Evolutionary conservation across 1,139 yeast species (phyloP), one percentile per base, ranked within the genome.

Genomic region (Debaryomyces nepalensis): DNA sequence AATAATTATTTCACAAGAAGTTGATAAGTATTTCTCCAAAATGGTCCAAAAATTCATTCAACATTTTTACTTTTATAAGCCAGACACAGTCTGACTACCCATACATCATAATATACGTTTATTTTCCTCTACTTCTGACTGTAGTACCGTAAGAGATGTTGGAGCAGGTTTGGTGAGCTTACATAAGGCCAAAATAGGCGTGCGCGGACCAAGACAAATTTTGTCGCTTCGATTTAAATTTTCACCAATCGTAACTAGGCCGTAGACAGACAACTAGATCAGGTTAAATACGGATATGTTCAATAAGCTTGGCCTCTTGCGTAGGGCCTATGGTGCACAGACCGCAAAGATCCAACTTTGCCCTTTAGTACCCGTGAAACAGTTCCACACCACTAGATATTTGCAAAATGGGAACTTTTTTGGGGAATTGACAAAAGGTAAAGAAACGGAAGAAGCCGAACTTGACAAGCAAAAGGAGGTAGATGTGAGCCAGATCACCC

Each of bases 401-500:
- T 47, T 59, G 24, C 45, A 41, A 31, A 52, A 47, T 40, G 49
- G 49, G 22, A 61, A 50, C 43, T 45, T 63, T 19, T 63, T 66
- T 48, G 66, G 66, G 10, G 66, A 65, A 35, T 45, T 66, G 39
- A 64, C 69, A 32, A 43, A 51, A 44, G 50, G 47, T 38, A 50
- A 52, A 34, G 52, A 51, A 23, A 29, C 43, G 6, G 48, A 46
- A 11, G 33, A 44, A 22, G 36, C 44, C 18, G 43, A 45, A 33
- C 26, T 47, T 4, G 46, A 40, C 11, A 43, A 30, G 7, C 52
- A 45, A 22, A 54, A 48, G 8, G 48, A 48, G 34, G 39, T 40
- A 15, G 52, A 50, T 19, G 47, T 42, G 14, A 42, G 45, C 19
- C 48, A 44, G 18, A 47, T 64, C 6, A 56, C 58, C 2, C 68